These are phyloP conservation scores for Ophiostoma perfectum DNA, from an alignment of 2,329 filamentous ascomycete species.

Conservation along the genomic window DNA sequence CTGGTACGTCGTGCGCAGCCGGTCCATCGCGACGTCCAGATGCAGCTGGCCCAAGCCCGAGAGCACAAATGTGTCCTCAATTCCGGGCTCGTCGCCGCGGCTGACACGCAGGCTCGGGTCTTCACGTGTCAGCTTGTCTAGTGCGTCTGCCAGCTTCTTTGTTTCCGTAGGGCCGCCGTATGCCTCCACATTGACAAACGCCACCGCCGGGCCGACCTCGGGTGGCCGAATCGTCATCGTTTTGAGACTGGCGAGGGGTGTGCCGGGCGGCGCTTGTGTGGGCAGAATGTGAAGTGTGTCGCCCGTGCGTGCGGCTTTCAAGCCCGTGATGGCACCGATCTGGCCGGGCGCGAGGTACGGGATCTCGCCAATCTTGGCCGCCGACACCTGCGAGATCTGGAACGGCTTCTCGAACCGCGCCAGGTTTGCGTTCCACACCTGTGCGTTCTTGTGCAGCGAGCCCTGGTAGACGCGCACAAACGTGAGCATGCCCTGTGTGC, in stretches of 20 bases:
- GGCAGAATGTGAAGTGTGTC: conserved; percentile 80
- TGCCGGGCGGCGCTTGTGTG: conserved; percentile 41
- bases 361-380: conserved; percentile 79
- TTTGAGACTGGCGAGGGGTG: conserved; percentile 63
- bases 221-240: conserved; percentile 81
- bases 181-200: conserved; percentile 89
- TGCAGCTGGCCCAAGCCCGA: conserved; percentile 97
- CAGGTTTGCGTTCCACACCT: conserved; percentile 83
- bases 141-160: conserved; percentile 70
- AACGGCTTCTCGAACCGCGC: conserved; percentile 73
- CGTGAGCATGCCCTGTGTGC: conserved; percentile 69
- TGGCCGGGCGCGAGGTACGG: conserved; percentile 75
- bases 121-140: conserved; percentile 77
- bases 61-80: conserved; percentile 73
- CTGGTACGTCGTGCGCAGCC: conserved; percentile 83
- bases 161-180: conserved; percentile 53
- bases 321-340: conserved; percentile 85
- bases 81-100: conserved; percentile 70
- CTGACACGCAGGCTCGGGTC: conserved; percentile 86
- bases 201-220: conserved; percentile 84
- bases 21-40: conserved; percentile 84
- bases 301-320: conserved; percentile 87
- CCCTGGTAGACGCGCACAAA: conserved; percentile 92
- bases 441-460: conserved; percentile 63
- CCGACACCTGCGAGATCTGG: conserved; percentile 82